phyloP scores from a whole-genome alignment of 805 yeast genomes.

The Blastobotrys attinorum region DNA sequence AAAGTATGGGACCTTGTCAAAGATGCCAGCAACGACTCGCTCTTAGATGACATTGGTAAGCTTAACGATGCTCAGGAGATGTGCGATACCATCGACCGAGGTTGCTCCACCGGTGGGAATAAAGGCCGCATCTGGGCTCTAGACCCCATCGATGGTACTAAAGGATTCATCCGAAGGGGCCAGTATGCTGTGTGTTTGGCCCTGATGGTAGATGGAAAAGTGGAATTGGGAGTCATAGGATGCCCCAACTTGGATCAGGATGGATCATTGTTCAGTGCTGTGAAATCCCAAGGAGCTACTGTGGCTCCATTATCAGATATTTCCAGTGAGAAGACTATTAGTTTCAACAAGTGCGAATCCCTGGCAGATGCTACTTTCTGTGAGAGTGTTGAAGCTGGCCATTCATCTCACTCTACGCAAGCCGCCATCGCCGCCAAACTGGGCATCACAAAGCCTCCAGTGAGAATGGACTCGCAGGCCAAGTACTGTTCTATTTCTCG shows the following conservation, averaged over 20 bases:
- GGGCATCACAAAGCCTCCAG: slow-evolving; percentile 47
- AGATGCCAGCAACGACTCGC: slow-evolving; percentile 40
- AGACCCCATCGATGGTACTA: slow-evolving; percentile 98
- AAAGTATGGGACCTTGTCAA: slow-evolving; percentile 56
- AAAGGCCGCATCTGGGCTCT: slow-evolving; percentile 90
- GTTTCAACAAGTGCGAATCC: slow-evolving; percentile 42
- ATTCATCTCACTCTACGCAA: slow-evolving; percentile 86
- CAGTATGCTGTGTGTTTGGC: slow-evolving; percentile 97
- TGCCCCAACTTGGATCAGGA: slow-evolving; percentile 80
- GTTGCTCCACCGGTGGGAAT: slow-evolving; percentile 71
- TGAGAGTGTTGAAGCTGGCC: slow-evolving; percentile 94
- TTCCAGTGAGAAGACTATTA: slow-evolving; percentile 33
- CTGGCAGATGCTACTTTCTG: slow-evolving; percentile 52
- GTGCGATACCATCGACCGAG: slow-evolving; percentile 63
- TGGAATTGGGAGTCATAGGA: slow-evolving; percentile 87
- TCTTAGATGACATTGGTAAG: slow-evolving; percentile 23
- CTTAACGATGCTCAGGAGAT: slow-evolving; percentile 39
- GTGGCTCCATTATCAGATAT: slow-evolving; percentile 36
- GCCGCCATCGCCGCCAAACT: slow-evolving; percentile 58
- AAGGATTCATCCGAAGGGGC: slow-evolving; percentile 90
- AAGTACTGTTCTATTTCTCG: slow-evolving; percentile 86
- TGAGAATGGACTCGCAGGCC: slow-evolving; percentile 91
- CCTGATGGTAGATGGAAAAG: slow-evolving; percentile 74
- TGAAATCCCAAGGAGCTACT: slow-evolving; percentile 59
- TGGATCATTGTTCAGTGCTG: slow-evolving; percentile 75